A percentile compares a stretch with the other conserved stretches of the same genome.
Conservation (phyloP, 768 basidiomycete genomes). For the Leccinum incarnatum region DNA sequence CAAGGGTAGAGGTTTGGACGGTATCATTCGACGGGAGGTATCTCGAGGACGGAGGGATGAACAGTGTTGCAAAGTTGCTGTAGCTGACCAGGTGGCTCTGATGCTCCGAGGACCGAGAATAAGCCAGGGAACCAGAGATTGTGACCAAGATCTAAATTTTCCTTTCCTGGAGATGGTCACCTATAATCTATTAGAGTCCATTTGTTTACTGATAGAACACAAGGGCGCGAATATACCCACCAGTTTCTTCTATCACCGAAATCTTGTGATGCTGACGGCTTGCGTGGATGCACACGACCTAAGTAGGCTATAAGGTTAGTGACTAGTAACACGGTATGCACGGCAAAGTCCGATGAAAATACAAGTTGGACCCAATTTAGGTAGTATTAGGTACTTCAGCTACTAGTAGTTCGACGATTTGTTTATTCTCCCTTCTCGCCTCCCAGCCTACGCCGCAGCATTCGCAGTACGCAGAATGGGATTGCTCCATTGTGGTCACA, state of each 20-base stretch:
- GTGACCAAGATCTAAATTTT: neutral
- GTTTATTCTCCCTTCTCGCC: neutral
- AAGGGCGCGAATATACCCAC: neutral
- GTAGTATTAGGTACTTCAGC: too few species aligned
- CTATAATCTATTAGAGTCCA: neutral
- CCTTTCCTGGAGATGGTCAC: too few species aligned
- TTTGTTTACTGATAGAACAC: neutral
- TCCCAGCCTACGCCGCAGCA: neutral
- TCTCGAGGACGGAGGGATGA: neutral
- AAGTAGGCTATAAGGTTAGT: too few species aligned
- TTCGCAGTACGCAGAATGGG: neutral
- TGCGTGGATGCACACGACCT: neutral
- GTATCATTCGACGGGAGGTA: conserved; percentile 46
- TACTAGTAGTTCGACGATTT: neutral
- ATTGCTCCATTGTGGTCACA: neutral
- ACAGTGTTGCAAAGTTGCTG: too few species aligned
- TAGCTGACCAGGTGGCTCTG: too few species aligned
- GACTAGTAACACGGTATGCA: too few species aligned
- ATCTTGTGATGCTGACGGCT: neutral
- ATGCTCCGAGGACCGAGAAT: too few species aligned
- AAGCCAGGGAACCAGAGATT: conserved; percentile 12
- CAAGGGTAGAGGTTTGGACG: conserved; percentile 62
- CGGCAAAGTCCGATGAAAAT: too few species aligned
- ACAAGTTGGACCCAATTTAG: too few species aligned
- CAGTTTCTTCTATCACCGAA: neutral